These are phyloP conservation scores for Mucor racemosus DNA, from an alignment of 371 early-diverging fungal genomes.

Conservation along the genomic window DNA sequence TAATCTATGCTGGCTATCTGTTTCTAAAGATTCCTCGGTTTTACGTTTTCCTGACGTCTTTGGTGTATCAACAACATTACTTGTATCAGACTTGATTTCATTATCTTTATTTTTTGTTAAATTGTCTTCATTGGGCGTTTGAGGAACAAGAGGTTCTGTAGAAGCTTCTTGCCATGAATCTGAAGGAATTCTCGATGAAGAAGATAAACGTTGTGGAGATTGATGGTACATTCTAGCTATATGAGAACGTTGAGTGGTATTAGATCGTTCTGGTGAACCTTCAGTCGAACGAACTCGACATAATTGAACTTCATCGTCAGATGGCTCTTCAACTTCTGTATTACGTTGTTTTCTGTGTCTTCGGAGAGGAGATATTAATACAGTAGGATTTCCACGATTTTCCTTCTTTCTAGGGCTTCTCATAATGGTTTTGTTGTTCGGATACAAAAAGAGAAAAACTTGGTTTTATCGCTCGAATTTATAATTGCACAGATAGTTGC, in stretches of 20 bases:
- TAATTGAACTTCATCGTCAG: conserved; percentile 4
- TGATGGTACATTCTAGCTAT: neutral
- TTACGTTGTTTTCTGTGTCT: neutral
- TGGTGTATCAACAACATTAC: neutral
- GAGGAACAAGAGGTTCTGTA: neutral
- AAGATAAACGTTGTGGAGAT: neutral
- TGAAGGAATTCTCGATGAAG: neutral
- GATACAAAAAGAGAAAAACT: neutral
- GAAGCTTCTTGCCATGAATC: neutral
- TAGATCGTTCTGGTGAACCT: neutral
- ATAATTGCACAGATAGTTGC: neutral
- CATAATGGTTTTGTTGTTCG: neutral
- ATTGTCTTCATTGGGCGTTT: neutral
- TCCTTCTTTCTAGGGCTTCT: neutral
- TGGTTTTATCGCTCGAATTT: neutral
- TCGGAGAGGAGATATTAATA: neutral
- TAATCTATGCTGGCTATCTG: neutral
- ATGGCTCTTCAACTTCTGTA: neutral
- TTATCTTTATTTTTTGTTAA: neutral
- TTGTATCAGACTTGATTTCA: neutral
- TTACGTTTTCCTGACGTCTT: neutral
- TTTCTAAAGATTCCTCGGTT: neutral
- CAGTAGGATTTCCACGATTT: neutral
- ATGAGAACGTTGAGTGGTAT: neutral
- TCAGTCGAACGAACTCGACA: neutral